Conservation (phyloP, 345 rosid genomes). For the Punica granatum region DNA sequence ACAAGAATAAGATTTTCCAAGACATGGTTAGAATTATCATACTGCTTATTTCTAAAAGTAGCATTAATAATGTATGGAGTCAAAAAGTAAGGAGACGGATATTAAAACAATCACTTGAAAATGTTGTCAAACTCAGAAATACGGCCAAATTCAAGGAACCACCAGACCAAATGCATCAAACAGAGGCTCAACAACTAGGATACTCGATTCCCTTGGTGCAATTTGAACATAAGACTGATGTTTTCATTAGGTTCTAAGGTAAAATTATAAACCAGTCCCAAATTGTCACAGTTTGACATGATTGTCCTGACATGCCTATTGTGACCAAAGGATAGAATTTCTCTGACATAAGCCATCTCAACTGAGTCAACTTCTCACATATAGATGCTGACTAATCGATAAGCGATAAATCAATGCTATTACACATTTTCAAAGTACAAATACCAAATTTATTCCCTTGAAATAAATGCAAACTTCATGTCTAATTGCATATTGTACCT, state of each 20-base stretch:
- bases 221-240: neutral
- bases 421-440: neutral
- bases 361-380: neutral
- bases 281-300: neutral
- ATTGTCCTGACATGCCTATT: neutral
- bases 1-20: neutral
- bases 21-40: neutral
- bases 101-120: neutral
- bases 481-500: slow-evolving; percentile 34
- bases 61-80: neutral
- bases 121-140: neutral
- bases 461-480: neutral
- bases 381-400: neutral
- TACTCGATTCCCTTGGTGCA: neutral
- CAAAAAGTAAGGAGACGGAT: neutral
- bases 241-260: neutral
- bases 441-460: neutral
- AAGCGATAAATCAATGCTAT: neutral
- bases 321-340: neutral
- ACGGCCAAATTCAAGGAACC: neutral
- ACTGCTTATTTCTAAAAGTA: neutral
- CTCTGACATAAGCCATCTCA: neutral
- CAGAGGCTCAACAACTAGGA: neutral
- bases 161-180: neutral
- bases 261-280: neutral